These are phyloP conservation scores for Wickerhamomyces bovis DNA, from an alignment of 805 yeast genomes.

Conservation along the genomic window DNA sequence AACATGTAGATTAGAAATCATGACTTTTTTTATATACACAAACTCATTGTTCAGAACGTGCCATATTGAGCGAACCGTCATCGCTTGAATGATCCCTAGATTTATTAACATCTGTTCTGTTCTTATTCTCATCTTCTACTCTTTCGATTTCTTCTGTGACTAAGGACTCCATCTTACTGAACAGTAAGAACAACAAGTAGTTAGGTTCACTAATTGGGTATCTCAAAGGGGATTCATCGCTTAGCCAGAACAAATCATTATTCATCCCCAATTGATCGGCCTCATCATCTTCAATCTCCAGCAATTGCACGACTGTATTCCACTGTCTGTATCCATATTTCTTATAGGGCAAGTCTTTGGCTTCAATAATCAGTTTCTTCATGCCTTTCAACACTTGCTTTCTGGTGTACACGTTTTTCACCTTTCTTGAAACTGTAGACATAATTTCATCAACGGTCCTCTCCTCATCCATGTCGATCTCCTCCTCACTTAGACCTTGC, in stretches of 20 bases:
- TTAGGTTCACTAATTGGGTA: slow-evolving; percentile 66
- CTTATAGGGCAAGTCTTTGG: slow-evolving; percentile 22
- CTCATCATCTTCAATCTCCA: slow-evolving; percentile 24
- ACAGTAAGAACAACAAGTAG: slow-evolving; percentile 41
- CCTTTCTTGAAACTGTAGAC: not conserved
- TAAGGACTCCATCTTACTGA: slow-evolving; percentile 19
- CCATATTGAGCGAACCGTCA: not conserved
- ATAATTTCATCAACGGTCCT: slow-evolving; percentile 12
- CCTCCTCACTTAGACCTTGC: slow-evolving; percentile 1
- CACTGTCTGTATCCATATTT: slow-evolving; percentile 48
- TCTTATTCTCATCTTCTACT: slow-evolving; percentile 1
- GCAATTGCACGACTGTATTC: slow-evolving; percentile 32
- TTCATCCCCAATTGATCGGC: slow-evolving; percentile 13
- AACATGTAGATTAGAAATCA: not conserved
- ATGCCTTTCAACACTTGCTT: slow-evolving; percentile 22
- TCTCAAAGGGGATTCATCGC: slow-evolving; percentile 60
- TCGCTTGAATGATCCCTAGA: not conserved
- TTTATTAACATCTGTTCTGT: not conserved
- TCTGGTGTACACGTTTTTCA: not conserved
- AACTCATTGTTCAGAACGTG: too few species aligned
- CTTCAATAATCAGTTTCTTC: slow-evolving; percentile 8
- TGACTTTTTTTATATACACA: not conserved
- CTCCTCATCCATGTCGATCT: slow-evolving; percentile 10
- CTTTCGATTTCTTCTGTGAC: slow-evolving; percentile 4
- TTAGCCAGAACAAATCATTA: slow-evolving; percentile 51